Evolutionary conservation across 1,284 basidiomycete genomes (phyloP).

Genomic region (Puccinia hordei): DNA sequence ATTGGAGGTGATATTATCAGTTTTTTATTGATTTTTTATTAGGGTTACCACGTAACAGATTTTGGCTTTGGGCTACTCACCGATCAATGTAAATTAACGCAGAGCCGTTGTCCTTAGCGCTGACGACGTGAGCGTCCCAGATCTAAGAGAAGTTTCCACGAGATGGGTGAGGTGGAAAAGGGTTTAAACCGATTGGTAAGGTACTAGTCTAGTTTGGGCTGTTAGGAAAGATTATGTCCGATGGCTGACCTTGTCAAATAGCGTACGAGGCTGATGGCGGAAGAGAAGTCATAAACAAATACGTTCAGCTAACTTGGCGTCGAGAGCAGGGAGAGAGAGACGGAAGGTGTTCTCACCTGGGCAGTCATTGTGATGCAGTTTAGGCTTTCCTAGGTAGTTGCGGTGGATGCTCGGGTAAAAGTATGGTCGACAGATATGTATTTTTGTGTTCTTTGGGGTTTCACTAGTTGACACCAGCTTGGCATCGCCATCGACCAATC

Average conservation of each 20-base stretch:
- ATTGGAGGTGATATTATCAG: too few species aligned
- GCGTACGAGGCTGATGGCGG: conserved; percentile 21
- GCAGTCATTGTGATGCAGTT: not conserved
- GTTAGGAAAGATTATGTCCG: too few species aligned
- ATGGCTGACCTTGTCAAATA: conserved; percentile 42
- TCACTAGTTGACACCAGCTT: too few species aligned
- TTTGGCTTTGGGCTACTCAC: conserved; percentile 59
- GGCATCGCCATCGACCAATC: too few species aligned
- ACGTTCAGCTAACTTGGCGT: not conserved
- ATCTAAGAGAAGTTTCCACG: conserved; percentile 24
- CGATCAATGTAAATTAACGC: conserved; percentile 90
- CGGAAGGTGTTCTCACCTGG: not conserved
- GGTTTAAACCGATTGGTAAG: not conserved
- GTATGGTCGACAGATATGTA: too few species aligned
- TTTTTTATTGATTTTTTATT: too few species aligned
- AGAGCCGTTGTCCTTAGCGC: conserved; percentile 64
- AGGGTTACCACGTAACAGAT: not conserved
- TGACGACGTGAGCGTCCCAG: conserved; percentile 48
- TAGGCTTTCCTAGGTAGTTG: too few species aligned
- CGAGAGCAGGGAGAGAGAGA: not conserved
- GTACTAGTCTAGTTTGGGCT: not conserved
- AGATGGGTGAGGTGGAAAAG: not conserved
- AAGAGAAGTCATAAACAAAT: not conserved
- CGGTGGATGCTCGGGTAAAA: too few species aligned
- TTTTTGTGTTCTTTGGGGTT: too few species aligned